Conservation (phyloP, 2,329 filamentous ascomycete species). For the Fusarium temperatum region DNA sequence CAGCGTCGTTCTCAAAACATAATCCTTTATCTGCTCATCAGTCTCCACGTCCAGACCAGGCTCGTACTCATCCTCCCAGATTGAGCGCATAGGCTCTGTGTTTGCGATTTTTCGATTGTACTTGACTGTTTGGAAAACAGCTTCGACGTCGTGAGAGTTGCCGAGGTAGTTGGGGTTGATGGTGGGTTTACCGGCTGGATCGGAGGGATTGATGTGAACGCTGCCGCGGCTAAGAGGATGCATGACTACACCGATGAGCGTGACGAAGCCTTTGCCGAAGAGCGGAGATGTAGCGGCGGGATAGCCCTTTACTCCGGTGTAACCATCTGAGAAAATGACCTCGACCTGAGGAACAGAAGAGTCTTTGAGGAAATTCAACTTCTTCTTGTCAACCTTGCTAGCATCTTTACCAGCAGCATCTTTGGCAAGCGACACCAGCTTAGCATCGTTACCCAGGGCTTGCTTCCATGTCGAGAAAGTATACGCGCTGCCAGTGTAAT, state of each 20-base stretch:
- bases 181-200: constrained; percentile 28
- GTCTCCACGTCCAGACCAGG: constrained; percentile 38
- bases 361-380: constrained; percentile 51
- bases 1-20: constrained; percentile 28
- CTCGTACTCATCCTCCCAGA: constrained; percentile 48
- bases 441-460: constrained; percentile 19
- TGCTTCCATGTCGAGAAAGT: constrained; percentile 37
- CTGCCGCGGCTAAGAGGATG: constrained; percentile 61
- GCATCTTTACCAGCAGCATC: constrained; percentile 41
- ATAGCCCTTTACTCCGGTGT: constrained; percentile 43
- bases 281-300: constrained; percentile 38
- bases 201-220: constrained; percentile 33
- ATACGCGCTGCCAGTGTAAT: constrained; percentile 33
- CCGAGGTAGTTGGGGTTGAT: constrained; percentile 40
- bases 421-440: constrained; percentile 17
- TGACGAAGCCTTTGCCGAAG: constrained; percentile 47
- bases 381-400: constrained; percentile 49
- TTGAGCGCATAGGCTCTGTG: constrained; percentile 44
- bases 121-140: constrained; percentile 45
- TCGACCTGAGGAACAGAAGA: constrained; percentile 40
- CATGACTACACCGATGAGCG: constrained; percentile 65
- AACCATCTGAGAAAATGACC: constrained; percentile 45
- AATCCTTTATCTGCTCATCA: constrained; percentile 23
- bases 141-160: constrained; percentile 44
- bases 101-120: constrained; percentile 45